Base-by-base conservation (phyloP, 768 basidiomycete genomes). In the Rhodosporidiobolus sp. region DNA sequence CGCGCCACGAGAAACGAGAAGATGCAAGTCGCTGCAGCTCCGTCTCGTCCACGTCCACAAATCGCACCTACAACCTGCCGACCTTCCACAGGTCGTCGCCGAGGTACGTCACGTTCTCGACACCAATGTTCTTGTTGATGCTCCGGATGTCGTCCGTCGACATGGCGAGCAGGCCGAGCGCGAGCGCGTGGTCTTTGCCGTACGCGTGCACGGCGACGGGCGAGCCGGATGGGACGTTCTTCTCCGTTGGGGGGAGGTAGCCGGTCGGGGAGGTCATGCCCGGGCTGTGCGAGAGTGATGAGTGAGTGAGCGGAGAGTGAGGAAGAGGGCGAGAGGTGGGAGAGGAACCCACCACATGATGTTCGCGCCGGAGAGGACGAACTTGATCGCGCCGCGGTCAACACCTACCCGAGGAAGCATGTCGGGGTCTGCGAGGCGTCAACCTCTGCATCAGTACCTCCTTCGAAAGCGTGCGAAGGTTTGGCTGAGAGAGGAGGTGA, bases 361-460 rank as follows among this genome's bases (percentile, higher is more conserved):
- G 82, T 90, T 88, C 34, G 92, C 92, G 24, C 92, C 96, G 19
- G 88, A 89, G 57, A 99, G 87, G 50, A 99, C 86, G 82, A 97
- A 99, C 46, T 94, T 91, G 83, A 99, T 99, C 64, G 96, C 96
- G 60, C 96, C 96, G 62, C 95, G 89, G 84, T 99, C 96, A 59
- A 98, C 86, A 75, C 88, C 87, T 60, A 95, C 93, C 77, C 85
- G 88, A 9, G 94, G 92, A 45, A 98, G 86, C 75, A 98, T 84
- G 78, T 86, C 89, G 14, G 96, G 96, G 84, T 96, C 95, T 99
- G 81, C 38, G 72, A 34, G 38, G 38, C 54, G 38, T 35, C 34
- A 38, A 59, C 56, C 38, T 20, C 65, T 43, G 22, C 17, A 16
- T 57, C 55, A 50, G 28, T 34, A 19, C 2, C 32, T 57, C 24